Base-by-base conservation (phyloP, 1,284 basidiomycete species). In the Testicularia cyperi region DNA sequence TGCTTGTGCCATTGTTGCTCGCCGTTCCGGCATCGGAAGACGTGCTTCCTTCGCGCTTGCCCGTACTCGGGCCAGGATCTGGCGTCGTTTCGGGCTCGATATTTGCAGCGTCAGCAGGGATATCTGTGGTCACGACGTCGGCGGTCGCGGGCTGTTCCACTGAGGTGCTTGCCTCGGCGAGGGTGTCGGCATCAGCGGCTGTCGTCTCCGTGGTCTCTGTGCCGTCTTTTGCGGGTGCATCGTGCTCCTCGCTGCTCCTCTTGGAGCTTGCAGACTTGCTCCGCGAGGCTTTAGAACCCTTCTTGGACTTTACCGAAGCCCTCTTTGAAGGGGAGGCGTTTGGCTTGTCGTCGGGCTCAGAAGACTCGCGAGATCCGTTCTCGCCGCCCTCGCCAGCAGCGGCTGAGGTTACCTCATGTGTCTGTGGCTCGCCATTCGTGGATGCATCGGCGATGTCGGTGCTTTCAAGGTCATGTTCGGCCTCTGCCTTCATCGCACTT, bases 201-300 rank as follows among this genome's bases (percentile, higher is more conserved):
- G 48, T 33, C 23, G 22, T 28, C 24, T 30, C 38, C 14, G 45
- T 8, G 5, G 35, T 31, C 16, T 34, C 33, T 16, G 24, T 32
- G 36, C 8, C 21, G n/a, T 28, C 37, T 8, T 47, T 33, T 13
- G 44, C 42, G 14, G 34, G 13, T 1, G 42, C 20, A 3, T 60
- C 44, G 10, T 47, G 44, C 36, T 63, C 44, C 22, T 52, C 48
- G 38, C 44, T 63, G 39, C 44, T 52, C 24, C 48, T 40, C 35
- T 56, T 62, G 5, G 53, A 53, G 39, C 47, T 42, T 12, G 34
- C 10, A 5, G 48, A 43, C 35, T 51, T 51, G 45, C 43, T 44
- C 8, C 48, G 51, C 7, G 51, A 61, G 27, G 1, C 43, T 20
- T 44, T 52, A 41, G 37, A 24, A n/a, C 43, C 46, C 32, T 56